Evolutionary conservation across 2,329 filamentous ascomycete species (phyloP).

Genomic region (Drechslera avenae): DNA sequence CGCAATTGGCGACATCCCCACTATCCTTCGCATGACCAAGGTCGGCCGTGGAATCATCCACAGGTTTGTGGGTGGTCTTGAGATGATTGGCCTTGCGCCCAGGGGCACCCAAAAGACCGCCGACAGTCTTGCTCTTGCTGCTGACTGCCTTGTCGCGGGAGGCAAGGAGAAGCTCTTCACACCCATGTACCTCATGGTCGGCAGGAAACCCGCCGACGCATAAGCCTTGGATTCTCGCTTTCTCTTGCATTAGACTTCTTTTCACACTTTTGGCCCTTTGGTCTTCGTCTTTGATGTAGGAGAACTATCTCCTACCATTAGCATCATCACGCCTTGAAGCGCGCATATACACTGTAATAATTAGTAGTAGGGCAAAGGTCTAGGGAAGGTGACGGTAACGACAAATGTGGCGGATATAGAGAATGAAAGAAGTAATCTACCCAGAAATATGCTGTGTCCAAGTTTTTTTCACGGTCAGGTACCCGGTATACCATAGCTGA

Average conservation of each 20-base stretch:
- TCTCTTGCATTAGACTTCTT: slow-evolving; percentile 27
- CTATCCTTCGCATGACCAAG: slow-evolving; percentile 87
- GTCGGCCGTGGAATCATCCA: slow-evolving; percentile 77
- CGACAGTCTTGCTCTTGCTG: slow-evolving; percentile 80
- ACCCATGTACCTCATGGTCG: slow-evolving; percentile 97
- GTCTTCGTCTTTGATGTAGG: slow-evolving; percentile 22
- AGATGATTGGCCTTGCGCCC: slow-evolving; percentile 76
- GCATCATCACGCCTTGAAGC: slow-evolving; percentile 22
- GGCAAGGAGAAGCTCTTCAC: slow-evolving; percentile 92
- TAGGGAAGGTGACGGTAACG: slow-evolving; percentile 31
- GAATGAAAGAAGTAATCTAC: slow-evolving; percentile 11
- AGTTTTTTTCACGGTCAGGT: background rate
- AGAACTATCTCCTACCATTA: slow-evolving; percentile 20
- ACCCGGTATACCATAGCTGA: no score
- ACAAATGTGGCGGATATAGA: slow-evolving; percentile 15
- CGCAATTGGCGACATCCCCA: slow-evolving; percentile 78
- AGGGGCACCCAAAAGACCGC: slow-evolving; percentile 92
- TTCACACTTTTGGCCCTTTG: slow-evolving; percentile 17
- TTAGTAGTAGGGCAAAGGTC: slow-evolving; percentile 17
- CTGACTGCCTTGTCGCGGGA: slow-evolving; percentile 84
- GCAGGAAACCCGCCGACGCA: slow-evolving; percentile 71
- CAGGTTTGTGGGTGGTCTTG: slow-evolving; percentile 75
- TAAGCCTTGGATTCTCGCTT: slow-evolving; percentile 23
- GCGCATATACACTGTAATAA: slow-evolving; percentile 38
- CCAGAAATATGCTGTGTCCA: background rate